Conservation (phyloP, 306 rosid genomes). For the Clitoria ternatea region DNA sequence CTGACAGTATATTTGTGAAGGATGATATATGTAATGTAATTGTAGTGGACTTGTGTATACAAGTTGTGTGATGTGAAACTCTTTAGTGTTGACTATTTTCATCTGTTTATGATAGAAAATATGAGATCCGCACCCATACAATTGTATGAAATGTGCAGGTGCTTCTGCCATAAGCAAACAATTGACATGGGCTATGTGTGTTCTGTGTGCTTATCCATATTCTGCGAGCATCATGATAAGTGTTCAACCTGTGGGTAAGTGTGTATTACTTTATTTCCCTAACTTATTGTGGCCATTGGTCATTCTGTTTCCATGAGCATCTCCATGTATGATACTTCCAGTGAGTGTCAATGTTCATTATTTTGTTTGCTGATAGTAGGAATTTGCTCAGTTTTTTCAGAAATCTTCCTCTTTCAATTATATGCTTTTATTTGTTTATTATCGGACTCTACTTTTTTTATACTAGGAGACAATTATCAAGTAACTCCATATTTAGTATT, state of each 20-base stretch:
- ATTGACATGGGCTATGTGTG: constrained; percentile 95
- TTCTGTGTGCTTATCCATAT: constrained; percentile 95
- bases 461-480: not conserved
- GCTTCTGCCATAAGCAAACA: constrained; percentile 97
- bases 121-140: not conserved
- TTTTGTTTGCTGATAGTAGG: constrained; percentile 3
- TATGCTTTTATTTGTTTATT: not conserved
- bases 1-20: not conserved
- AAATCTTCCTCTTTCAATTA: constrained; percentile 1
- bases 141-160: constrained; percentile 58
- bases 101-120: constrained; percentile 1
- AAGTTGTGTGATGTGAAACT: not conserved
- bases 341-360: not conserved
- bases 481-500: too few relatives aligned
- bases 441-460: not conserved
- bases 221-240: constrained; percentile 92
- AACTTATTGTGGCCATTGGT: not conserved
- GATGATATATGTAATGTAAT: not conserved
- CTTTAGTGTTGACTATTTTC: not conserved
- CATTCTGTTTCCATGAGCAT: not conserved
- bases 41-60: not conserved
- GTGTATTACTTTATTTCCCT: constrained; percentile 19
- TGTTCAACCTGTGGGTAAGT: constrained; percentile 99
- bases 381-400: not conserved
- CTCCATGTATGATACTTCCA: not conserved